Conservation (phyloP, 257 asterid genomes). For the Solanum dulcamara region DNA sequence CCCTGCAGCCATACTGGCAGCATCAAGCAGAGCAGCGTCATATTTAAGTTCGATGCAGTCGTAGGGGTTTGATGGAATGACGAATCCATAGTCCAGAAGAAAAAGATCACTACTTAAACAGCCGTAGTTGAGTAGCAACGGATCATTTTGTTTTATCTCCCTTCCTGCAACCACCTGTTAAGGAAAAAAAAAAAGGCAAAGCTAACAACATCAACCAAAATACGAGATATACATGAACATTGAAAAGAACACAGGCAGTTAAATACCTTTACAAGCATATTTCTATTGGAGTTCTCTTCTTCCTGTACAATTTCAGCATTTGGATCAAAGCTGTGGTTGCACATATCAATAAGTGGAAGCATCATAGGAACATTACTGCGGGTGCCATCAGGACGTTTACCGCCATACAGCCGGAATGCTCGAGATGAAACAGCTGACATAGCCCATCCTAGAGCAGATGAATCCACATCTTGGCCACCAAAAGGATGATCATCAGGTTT, state of each 20-base stretch:
- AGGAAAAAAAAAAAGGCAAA: neutral
- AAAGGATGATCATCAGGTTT: conserved; percentile 56
- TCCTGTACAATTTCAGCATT: conserved; percentile 86
- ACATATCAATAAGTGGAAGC: conserved; percentile 97
- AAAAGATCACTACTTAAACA: conserved; percentile 66
- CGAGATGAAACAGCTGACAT: conserved; percentile 96
- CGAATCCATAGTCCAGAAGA: conserved; percentile 90
- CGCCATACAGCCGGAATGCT: conserved; percentile 79
- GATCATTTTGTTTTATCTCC: conserved; percentile 47
- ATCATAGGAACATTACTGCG: conserved; percentile 52
- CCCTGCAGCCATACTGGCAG: conserved; percentile 89
- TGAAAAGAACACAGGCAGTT: neutral
- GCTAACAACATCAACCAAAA: neutral
- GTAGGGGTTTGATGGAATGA: conserved; percentile 67
- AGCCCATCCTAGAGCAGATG: conserved; percentile 98
- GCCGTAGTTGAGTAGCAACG: conserved; percentile 77
- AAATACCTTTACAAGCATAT: conserved; percentile 70
- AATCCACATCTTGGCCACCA: conserved; percentile 65
- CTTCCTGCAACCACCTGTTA: conserved; percentile 63
- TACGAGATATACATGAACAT: neutral
- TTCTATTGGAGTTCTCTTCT: conserved; percentile 35
- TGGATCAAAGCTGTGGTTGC: conserved; percentile 94
- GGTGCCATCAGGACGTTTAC: conserved; percentile 53
- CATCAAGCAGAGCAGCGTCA: conserved; percentile 78
- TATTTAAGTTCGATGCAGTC: conserved; percentile 84